phyloP scores from a whole-genome alignment of 2,329 filamentous ascomycete species.

The Aspergillus ibericus region DNA sequence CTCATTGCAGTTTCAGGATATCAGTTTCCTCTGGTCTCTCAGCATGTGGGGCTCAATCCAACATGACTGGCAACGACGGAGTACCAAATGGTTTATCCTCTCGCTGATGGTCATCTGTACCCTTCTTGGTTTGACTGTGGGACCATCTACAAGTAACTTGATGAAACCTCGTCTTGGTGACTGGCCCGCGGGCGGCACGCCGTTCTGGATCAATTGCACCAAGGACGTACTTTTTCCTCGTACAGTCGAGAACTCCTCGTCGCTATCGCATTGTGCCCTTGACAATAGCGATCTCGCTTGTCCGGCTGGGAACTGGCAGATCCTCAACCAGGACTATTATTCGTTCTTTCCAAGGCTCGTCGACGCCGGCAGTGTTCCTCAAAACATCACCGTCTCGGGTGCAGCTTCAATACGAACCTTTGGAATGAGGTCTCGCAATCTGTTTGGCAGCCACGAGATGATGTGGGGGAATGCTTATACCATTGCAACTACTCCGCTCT shows the following conservation, averaged over 20 bases:
- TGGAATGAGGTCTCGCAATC: neutral
- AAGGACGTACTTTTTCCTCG: neutral
- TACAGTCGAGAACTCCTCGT: neutral
- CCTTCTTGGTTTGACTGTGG: neutral
- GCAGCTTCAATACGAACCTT: neutral
- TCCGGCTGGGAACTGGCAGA: neutral
- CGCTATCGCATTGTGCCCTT: neutral
- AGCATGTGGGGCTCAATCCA: neutral
- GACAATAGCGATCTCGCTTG: neutral
- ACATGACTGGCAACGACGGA: neutral
- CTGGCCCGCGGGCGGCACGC: neutral
- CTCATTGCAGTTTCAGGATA: neutral
- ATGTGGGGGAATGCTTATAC: neutral
- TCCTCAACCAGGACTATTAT: neutral
- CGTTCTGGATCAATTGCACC: neutral
- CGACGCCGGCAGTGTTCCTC: neutral
- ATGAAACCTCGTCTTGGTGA: neutral
- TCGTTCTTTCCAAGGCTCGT: neutral
- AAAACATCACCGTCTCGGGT: neutral
- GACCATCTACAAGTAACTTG: neutral
- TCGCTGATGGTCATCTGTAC: neutral
- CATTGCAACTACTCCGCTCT: neutral
- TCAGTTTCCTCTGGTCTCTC: neutral
- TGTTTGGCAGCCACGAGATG: neutral
- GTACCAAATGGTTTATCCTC: neutral